These are phyloP conservation scores for Eragrostis nindensis DNA, from an alignment of 176 grass and related monocot genomes.

Conservation along the genomic window DNA sequence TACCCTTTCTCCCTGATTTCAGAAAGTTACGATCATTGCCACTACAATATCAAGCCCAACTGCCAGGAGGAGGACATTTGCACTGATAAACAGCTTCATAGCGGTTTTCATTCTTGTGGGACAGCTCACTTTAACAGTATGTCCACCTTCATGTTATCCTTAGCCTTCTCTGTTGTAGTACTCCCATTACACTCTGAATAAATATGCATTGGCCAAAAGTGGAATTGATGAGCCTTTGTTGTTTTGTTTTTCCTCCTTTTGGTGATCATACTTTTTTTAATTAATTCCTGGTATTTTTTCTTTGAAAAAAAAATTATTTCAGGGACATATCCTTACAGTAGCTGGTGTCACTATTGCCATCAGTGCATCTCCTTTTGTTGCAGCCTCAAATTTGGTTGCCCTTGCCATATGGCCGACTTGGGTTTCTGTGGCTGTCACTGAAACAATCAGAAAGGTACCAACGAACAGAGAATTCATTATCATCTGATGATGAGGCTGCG, in stretches of 20 bases:
- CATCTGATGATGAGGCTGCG: background rate
- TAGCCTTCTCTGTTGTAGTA: background rate
- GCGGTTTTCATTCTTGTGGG: slow-evolving; percentile 93
- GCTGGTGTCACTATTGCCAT: slow-evolving; percentile 85
- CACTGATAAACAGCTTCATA: slow-evolving; percentile 96
- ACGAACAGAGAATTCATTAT: background rate
- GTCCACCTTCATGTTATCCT: slow-evolving; percentile 8
- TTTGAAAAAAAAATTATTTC: slow-evolving; percentile 41
- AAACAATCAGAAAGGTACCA: slow-evolving; percentile 81
- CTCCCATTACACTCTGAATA: slow-evolving; percentile 13
- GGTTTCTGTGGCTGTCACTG: slow-evolving; percentile 77
- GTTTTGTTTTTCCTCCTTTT: background rate
- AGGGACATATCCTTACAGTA: slow-evolving; percentile 88
- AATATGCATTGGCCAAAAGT: background rate
- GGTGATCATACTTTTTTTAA: background rate
- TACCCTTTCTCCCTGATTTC: slow-evolving; percentile 32
- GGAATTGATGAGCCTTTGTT: background rate
- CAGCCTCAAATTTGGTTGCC: slow-evolving; percentile 73
- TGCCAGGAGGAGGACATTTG: slow-evolving; percentile 81
- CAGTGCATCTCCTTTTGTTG: slow-evolving; percentile 79
- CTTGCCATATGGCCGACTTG: slow-evolving; percentile 93
- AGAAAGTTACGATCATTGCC: slow-evolving; percentile 96
- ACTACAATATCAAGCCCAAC: slow-evolving; percentile 72
- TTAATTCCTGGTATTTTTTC: slow-evolving; percentile 20
- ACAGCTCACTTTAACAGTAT: slow-evolving; percentile 97